Evolutionary conservation across 1,284 basidiomycete species (phyloP), one percentile per base, ranked within the genome.

Genomic region (Marasmius tenuissimus): DNA sequence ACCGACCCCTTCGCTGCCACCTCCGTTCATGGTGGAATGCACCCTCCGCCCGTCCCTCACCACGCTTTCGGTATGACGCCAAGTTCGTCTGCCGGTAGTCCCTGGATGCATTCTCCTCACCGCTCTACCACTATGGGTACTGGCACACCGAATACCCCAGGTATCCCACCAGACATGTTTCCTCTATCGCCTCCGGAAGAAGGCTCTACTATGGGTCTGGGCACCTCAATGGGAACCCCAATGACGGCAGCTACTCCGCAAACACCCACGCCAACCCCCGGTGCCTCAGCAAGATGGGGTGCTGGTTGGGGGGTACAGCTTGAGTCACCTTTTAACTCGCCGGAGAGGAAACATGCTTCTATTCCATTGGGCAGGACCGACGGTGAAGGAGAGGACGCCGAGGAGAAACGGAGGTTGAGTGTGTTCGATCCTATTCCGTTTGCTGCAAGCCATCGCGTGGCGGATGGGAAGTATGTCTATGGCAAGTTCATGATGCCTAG

Each of bases 351-450:
- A 18, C 14, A 12, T 10, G 7, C 16, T 12, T 18, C 59, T 18
- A 56, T n/a, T 49, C 9, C 27, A 27, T 38, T 57, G 27, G 58
- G 20, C 27, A 27, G 27, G 27, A 27, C 27, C 27, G 45, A n/a
- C n/a, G 45, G 9, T 11, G 45, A 47, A 1, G 45, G 45, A 2
- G 45, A 47, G 8, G 20, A 20, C 5, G 16, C 22, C 8, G 47
- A 16, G 33, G 14, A 51, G 18, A 33, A 40, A 33, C 42, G 39
- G 54, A 57, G 40, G 51, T 40, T 22, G 47, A 72, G 70, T 48
- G 70, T 75, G 18, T 92, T 91, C 65, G 87, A 90, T 37, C 83
- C 91, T 0, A 87, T 93, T 37, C 83, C 85, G 0, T 93, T 93
- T 65, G 83, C 87, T 0, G 71, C 76, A 1, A 83, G 80, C 39